Base-by-base conservation (phyloP, 352 stramenopile genomes). In the Phytophthora quininea region DNA sequence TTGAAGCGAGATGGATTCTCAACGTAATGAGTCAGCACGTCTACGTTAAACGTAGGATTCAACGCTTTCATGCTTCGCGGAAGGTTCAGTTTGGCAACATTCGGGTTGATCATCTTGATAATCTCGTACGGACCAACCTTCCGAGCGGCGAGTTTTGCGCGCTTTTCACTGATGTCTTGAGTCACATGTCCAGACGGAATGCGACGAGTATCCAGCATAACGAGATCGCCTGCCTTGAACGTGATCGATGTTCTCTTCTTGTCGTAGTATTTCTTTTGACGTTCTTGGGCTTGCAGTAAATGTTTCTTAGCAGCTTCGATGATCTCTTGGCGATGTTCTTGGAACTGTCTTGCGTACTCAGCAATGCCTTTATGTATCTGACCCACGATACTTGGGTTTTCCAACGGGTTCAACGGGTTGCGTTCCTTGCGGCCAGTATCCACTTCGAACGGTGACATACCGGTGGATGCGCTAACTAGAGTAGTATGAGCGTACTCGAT, bases 401-500 rank as follows among this genome's bases (percentile, higher is more conserved):
- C 3, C 3, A 53, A 37, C 3, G 47, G 2, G 15, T 37, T 12
- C 2, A 53, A 4, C 14, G 24, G 47, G 9, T 53, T 37, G 2
- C 52, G 52, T 32, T 58, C 52, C 37, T 57, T 64, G 14, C 60
- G 59, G 24, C 54, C 60, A 19, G 58, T 69, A 31, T 69, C 59
- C 1, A 69, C 31, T 51, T 69, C 49, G 12, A 70, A 67, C 3
- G 60, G 66, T 4, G 53, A 47, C 4, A 67, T 6, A 12, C 43
- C 42, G 1, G 47, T 64, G 3, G 58, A 68, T 15, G 58, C 27
- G 6, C 35, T 67, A 1, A 57, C 40, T 1, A 63, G 15, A n/a
- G 67, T 70, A n/a, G 61, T 24, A 45, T 70, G 61, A 2, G 55
- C 55, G 38, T 61, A 70, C 53, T 67, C 55, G 30, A 73, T 56